Conservation (phyloP, 1,139 yeast species). For the Insectozyma bohioensis region DNA sequence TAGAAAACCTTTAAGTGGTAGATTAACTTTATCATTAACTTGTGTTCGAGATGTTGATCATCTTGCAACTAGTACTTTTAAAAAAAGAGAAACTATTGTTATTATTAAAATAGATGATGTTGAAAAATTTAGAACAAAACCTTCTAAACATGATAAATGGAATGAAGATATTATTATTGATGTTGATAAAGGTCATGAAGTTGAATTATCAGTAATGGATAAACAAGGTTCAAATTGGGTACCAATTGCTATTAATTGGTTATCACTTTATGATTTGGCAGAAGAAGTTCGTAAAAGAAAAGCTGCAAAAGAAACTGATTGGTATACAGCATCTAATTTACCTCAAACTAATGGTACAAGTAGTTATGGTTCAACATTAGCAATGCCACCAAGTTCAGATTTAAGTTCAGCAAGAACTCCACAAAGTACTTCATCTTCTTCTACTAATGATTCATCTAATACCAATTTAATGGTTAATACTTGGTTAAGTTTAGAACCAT, state of each 20-base stretch:
- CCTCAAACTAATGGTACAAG: constrained; percentile 22
- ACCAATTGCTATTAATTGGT: constrained; percentile 95
- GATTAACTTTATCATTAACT: constrained; percentile 64
- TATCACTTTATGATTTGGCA: constrained; percentile 82
- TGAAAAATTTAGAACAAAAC: constrained; percentile 71
- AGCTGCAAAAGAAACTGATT: constrained; percentile 80
- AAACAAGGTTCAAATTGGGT: constrained; percentile 61
- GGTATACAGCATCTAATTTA: constrained; percentile 79
- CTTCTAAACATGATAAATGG: constrained; percentile 80
- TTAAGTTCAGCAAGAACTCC: constrained; percentile 9
- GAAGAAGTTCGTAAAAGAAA: constrained; percentile 92
- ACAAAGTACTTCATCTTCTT: constrained; percentile 1
- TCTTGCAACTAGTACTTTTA: constrained; percentile 75
- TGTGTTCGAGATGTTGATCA: constrained; percentile 91
- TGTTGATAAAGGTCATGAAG: constrained; percentile 88
- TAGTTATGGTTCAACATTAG: constrained; percentile 7
- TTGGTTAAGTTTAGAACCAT: constrained; percentile 95
- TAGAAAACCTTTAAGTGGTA: constrained; percentile 82
- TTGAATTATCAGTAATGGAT: constrained; percentile 85
- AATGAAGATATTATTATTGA: constrained; percentile 76
- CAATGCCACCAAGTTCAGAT: constrained; percentile 7
- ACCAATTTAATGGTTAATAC: constrained; percentile 50
- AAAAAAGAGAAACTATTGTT: constrained; percentile 76
- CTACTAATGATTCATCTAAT: constrained; percentile 23
- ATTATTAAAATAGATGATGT: constrained; percentile 85